Base-by-base conservation (phyloP, 306 rosid species). In the Quercus agrifolia region DNA sequence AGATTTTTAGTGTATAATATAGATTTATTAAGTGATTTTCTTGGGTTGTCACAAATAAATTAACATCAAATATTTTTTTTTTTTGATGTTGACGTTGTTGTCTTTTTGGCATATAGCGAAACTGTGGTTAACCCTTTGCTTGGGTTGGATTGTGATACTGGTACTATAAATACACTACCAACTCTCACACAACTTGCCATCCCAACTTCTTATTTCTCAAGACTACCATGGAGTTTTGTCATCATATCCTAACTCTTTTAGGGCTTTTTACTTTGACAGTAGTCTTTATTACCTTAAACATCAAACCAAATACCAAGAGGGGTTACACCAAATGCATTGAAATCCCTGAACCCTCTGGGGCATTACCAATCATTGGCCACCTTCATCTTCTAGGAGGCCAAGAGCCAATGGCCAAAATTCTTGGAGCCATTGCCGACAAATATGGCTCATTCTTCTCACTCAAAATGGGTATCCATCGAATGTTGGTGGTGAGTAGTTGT, bases 361-460 rank as follows among this genome's bases (percentile, higher is more conserved):
- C 75, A 17, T 79, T 85, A 38, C 91, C 91, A 28, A 0, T 88
- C 17, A 80, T 88, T 61, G 91, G 91, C 0, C 91, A 88, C 27
- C 87, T 88, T 20, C 83, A 83, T 79, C 87, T 83, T 73, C 79
- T 85, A 0, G 71, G 71, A 5, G 64, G 77, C 11, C 5, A 4
- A 30, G 41, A 33, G 1, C 89, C 89, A 12, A 49, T 85, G 41
- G 79, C 74, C 1, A 76, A 84, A 5, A 81, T 73, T 33, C 71
- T 88, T 2, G 75, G 86, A 2, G 20, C 44, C 63, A 49, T 88
- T 74, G 84, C 89, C 2, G 72, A 88, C 1, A 81, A 74, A n/a
- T 59, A 83, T 52, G 89, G 91, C 12, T 11, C 87, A 49, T 64
- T 88, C 31, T 85, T 88, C 23, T 76, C 75, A 5, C 64, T 83